Evolutionary conservation across 345 rosid species (phyloP), one percentile per base, ranked within the genome.

Genomic region (Viola odorata): DNA sequence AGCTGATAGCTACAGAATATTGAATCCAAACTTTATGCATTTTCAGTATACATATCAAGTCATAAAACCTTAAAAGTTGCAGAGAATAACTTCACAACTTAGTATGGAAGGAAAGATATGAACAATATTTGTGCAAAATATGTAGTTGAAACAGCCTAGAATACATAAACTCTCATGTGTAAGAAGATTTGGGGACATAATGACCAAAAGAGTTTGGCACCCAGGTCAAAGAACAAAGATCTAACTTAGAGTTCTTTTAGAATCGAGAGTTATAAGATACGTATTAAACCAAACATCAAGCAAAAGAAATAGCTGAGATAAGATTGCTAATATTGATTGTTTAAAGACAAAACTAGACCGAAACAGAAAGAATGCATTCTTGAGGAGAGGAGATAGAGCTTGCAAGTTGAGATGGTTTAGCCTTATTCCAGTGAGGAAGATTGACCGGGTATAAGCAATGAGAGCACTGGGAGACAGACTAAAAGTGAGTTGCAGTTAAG

Each of bases 1-100:
- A 75, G 98, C 91, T 45, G 98, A 89, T 72, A 92, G 74, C 98
- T 91, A 66, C 48, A 54, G 10, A 65, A 38, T 23, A 23, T 23
- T 23, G 32, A 5, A 6, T 62, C 47, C 8, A 17, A 53, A 36
- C 32, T 57, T 62, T 42, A 53, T 9, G 58, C 67, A 57, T 57
- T 58, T 62, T 44, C 32, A 50, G 50, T 63, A 68, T n/a, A 12
- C 15, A 17, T 45, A 16, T 45, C 50, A 50, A 36, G 37, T 3
- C 12, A 63, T 67, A 45, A 12, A 11, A 53, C 4, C 39, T 41
- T 12, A 57, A 14, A 55, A 36, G 39, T 11, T 12, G 41, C 37
- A 37, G 48, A 15, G 37, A 49, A n/a, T n/a, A n/a, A 40, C 55
- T 52, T 40, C 32, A 23, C 32, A 23, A 23, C 32, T 23, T 47